A percentile compares a stretch with the other conserved stretches of the same genome.
phyloP scores from a whole-genome alignment of 192 early-diverging fungal genomes.

The Spinellus fusiger region DNA sequence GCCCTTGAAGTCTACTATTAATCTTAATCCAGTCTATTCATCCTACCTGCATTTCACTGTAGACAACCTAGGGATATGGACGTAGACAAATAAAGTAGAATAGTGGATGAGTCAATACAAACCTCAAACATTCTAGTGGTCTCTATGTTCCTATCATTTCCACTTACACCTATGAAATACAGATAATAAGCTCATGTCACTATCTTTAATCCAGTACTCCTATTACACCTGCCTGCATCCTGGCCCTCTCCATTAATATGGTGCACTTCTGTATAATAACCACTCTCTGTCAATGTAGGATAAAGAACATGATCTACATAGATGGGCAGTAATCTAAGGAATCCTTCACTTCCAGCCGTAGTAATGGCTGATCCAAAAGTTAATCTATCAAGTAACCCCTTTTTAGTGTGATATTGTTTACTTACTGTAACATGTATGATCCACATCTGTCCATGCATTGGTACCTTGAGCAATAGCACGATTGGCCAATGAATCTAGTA shows the following conservation, averaged over 20 bases:
- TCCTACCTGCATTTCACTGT: constrained; percentile 55
- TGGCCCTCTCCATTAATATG: constrained; percentile 59
- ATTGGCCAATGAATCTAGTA: constrained; percentile 59
- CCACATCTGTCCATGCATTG: constrained; percentile 59
- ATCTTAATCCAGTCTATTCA: not conserved
- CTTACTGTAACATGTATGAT: constrained; percentile 54
- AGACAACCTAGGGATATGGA: no score
- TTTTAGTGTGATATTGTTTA: not conserved
- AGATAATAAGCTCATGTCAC: not conserved
- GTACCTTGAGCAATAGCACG: constrained; percentile 54
- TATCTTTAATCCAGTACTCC: not conserved
- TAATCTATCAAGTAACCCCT: not conserved
- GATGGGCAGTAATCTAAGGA: constrained; percentile 52
- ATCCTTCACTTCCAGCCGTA: constrained; percentile 53
- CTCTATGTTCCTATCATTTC: no score
- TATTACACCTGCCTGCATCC: constrained; percentile 48
- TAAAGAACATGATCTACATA: constrained; percentile 61
- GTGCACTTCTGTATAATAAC: constrained; percentile 57
- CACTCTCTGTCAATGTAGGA: constrained; percentile 53
- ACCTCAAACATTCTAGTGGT: no score
- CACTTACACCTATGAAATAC: constrained; percentile 6
- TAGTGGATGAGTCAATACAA: no score
- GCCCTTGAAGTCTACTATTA: constrained; percentile 23
- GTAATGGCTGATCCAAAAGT: constrained; percentile 37
- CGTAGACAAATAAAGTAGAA: no score